A percentile compares a stretch with the other conserved stretches of the same genome.
phyloP scores from a whole-genome alignment of 495 filamentous ascomycete species.

The Hypoxylon fuscum region DNA sequence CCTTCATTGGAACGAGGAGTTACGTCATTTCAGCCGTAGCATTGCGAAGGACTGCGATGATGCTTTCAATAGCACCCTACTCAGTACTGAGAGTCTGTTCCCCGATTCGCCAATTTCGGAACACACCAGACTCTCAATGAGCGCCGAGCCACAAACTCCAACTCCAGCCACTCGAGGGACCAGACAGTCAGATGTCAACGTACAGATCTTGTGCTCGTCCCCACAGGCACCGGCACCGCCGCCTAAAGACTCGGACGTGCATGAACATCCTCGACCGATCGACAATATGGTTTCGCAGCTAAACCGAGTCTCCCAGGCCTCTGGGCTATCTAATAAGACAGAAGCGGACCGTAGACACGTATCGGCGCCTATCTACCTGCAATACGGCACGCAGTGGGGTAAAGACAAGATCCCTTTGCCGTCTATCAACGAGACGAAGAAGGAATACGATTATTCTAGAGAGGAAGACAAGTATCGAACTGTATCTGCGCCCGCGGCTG shows the following conservation, averaged over 20 bases:
- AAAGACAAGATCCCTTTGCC: constrained; percentile 56
- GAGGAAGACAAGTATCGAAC: constrained; percentile 43
- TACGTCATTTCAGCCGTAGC: constrained; percentile 57
- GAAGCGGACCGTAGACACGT: constrained; percentile 53
- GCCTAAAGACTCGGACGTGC: constrained; percentile 56
- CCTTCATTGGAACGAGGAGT: constrained; percentile 57
- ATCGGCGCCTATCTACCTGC: constrained; percentile 65
- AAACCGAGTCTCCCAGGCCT: constrained; percentile 1
- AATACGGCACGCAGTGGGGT: constrained; percentile 42
- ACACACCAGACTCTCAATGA: neutral
- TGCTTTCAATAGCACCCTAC: constrained; percentile 79
- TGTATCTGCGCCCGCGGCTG: constrained; percentile 41
- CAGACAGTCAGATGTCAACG: neutral
- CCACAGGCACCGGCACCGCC: constrained; percentile 64
- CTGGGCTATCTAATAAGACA: constrained; percentile 16
- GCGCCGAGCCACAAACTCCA: constrained; percentile 2
- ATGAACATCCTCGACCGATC: constrained; percentile 16
- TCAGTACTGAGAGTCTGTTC: constrained; percentile 46
- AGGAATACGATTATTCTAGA: constrained; percentile 42
- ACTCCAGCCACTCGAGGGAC: constrained; percentile 32
- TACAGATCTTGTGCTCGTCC: constrained; percentile 48
- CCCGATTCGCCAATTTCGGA: constrained; percentile 9
- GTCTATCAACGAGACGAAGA: constrained; percentile 59
- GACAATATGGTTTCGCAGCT: constrained; percentile 7
- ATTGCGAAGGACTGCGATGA: constrained; percentile 68